Percentiles rank a stretch among this genome's conserved stretches.
These are phyloP conservation scores for Hydnum rufescens DNA, from an alignment of 768 basidiomycete species.

Conservation along the genomic window DNA sequence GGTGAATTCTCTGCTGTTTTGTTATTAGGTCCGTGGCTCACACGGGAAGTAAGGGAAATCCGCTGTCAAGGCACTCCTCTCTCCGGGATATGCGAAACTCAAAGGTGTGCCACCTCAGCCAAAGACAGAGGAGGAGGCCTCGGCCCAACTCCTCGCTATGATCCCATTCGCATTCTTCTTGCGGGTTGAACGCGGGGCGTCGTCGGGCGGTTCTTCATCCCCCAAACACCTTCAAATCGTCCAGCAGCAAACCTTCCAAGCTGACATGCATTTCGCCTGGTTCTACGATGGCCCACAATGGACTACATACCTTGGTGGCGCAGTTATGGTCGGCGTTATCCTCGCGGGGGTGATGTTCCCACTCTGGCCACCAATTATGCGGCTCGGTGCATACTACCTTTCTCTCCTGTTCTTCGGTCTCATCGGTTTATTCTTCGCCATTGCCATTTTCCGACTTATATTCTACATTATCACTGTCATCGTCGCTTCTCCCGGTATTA, in stretches of 20 bases:
- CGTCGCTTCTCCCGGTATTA: slow-evolving; percentile 70
- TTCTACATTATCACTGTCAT: slow-evolving; percentile 87
- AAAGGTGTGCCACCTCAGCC: slow-evolving; percentile 53
- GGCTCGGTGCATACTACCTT: slow-evolving; percentile 90
- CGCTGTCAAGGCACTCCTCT: slow-evolving; percentile 77
- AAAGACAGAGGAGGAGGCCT: slow-evolving; percentile 56
- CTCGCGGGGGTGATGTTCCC: slow-evolving; percentile 99
- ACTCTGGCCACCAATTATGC: slow-evolving; percentile 84
- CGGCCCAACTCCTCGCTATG: slow-evolving; percentile 39
- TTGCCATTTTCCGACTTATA: slow-evolving; percentile 79
- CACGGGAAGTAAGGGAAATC: slow-evolving; percentile 47
- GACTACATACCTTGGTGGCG: slow-evolving; percentile 78
- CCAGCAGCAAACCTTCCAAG: slow-evolving; percentile 54
- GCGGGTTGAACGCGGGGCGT: slow-evolving; percentile 62
- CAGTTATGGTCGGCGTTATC: slow-evolving; percentile 82
- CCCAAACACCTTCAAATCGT: slow-evolving; percentile 68
- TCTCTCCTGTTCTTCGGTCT: slow-evolving; percentile 74
- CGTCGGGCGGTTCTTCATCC: slow-evolving; percentile 43
- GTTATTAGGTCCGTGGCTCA: not conserved
- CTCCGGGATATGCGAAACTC: slow-evolving; percentile 78
- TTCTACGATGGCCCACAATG: slow-evolving; percentile 90
- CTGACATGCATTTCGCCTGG: slow-evolving; percentile 85
- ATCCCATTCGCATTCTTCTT: slow-evolving; percentile 85
- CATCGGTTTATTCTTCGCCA: slow-evolving; percentile 73
- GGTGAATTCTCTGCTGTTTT: slow-evolving; percentile 34